phyloP scores from a whole-genome alignment of 495 filamentous ascomycete species.

The Penicillium silybi region DNA sequence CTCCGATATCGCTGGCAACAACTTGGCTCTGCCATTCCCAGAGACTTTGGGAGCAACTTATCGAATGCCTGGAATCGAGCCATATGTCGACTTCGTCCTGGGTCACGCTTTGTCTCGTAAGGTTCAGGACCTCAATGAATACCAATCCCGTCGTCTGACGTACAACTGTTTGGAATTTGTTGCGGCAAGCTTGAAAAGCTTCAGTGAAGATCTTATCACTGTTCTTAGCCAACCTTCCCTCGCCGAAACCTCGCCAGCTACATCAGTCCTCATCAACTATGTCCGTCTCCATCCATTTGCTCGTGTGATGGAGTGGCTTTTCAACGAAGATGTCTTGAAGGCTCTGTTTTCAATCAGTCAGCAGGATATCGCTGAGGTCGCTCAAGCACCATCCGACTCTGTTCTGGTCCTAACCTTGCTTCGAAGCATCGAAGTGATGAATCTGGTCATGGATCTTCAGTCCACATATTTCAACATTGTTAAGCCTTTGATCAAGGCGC shows the following conservation, averaged over 20 bases:
- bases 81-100: slow-evolving; percentile 85
- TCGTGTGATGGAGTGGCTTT: slow-evolving; percentile 94
- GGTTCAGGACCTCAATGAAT: slow-evolving; percentile 51
- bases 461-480: slow-evolving; percentile 87
- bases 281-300: slow-evolving; percentile 85
- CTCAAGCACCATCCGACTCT: slow-evolving; percentile 63
- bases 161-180: slow-evolving; percentile 78
- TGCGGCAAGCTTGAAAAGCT: slow-evolving; percentile 66
- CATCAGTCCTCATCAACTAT: slow-evolving; percentile 70
- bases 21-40: slow-evolving; percentile 76
- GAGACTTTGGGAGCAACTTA: slow-evolving; percentile 76
- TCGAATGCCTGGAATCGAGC: slow-evolving; percentile 82
- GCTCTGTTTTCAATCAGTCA: slow-evolving; percentile 72
- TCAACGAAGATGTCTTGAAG: slow-evolving; percentile 82
- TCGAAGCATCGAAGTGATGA: slow-evolving; percentile 74
- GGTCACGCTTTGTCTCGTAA: slow-evolving; percentile 66
- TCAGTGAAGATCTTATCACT: slow-evolving; percentile 88
- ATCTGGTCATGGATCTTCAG: slow-evolving; percentile 76
- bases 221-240: slow-evolving; percentile 72
- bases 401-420: slow-evolving; percentile 70
- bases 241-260: slow-evolving; percentile 63
- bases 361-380: slow-evolving; percentile 64
- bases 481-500: slow-evolving; percentile 65
- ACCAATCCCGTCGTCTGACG: slow-evolving; percentile 65
- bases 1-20: slow-evolving; percentile 39